Conservation (phyloP, 805 yeast genomes). For the Cyberlindnera lachancei region DNA sequence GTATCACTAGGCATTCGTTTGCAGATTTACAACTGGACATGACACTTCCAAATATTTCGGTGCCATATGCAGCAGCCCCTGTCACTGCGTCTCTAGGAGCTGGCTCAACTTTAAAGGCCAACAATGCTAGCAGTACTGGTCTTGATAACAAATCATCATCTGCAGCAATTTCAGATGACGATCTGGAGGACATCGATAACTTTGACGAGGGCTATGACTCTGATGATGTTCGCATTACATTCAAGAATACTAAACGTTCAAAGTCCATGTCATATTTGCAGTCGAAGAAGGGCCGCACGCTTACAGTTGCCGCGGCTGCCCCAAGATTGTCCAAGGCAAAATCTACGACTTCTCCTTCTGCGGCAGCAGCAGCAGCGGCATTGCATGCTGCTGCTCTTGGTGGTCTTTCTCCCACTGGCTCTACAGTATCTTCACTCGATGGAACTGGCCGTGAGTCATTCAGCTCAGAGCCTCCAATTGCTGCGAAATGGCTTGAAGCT, state of each 20-base stretch:
- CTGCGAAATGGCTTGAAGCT: constrained; percentile 64
- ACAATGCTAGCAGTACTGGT: no score
- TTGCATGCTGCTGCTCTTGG: constrained; percentile 59
- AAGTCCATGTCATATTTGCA: constrained; percentile 55
- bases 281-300: constrained; percentile 38
- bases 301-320: constrained; percentile 77
- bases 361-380: constrained; percentile 72
- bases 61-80: constrained; percentile 72
- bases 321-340: constrained; percentile 68
- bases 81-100: constrained; percentile 58
- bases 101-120: constrained; percentile 12
- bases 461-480: constrained; percentile 25
- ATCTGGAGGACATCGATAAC: constrained; percentile 37
- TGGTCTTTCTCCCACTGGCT: constrained; percentile 36
- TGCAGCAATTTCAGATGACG: constrained; percentile 32
- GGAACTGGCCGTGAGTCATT: constrained; percentile 3
- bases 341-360: constrained; percentile 48
- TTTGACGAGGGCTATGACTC: constrained; percentile 26
- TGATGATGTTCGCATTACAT: constrained; percentile 34
- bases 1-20: constrained; percentile 30
- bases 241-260: constrained; percentile 46
- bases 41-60: constrained; percentile 36
- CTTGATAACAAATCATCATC: constrained; percentile 1
- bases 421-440: constrained; percentile 23
- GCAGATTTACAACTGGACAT: constrained; percentile 31